Conservation (phyloP, 345 rosid species). For the Eucalyptus cladocalyx region DNA sequence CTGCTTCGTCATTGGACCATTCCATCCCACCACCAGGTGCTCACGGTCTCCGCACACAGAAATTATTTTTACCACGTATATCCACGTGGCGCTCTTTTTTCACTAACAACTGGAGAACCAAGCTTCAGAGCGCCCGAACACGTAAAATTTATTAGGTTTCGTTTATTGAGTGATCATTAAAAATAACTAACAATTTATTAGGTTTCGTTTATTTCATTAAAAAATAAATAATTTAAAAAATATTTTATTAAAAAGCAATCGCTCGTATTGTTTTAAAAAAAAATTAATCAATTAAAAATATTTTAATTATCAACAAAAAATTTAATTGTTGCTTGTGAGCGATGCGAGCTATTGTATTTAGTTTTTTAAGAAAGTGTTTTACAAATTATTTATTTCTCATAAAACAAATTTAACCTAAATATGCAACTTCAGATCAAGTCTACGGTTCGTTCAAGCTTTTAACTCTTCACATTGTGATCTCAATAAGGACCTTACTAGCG, state of each 20-base stretch:
- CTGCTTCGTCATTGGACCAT: neutral
- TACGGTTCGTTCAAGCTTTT: neutral
- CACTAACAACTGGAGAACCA: too few species aligned
- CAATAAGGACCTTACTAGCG: neutral
- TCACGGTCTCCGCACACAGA: neutral
- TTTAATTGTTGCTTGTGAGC: neutral
- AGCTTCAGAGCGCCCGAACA: too few species aligned
- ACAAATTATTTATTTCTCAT: neutral
- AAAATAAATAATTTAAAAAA: too few species aligned
- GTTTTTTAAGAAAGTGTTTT: neutral
- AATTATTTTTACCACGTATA: neutral
- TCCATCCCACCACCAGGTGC: neutral
- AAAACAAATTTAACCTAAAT: neutral
- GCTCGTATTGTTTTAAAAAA: fast-evolving
- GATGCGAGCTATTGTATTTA: neutral
- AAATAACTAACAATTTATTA: neutral
- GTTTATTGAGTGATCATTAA: too few species aligned
- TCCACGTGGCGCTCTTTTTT: neutral
- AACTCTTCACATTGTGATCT: neutral
- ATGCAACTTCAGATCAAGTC: neutral
- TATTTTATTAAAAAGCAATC: neutral
- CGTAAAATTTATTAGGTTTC: too few species aligned
- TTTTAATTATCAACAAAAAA: neutral
- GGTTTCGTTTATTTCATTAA: neutral
- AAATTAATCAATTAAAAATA: neutral